Conservation (phyloP, 2,329 filamentous ascomycete species). For the Fusarium equiseti region DNA sequence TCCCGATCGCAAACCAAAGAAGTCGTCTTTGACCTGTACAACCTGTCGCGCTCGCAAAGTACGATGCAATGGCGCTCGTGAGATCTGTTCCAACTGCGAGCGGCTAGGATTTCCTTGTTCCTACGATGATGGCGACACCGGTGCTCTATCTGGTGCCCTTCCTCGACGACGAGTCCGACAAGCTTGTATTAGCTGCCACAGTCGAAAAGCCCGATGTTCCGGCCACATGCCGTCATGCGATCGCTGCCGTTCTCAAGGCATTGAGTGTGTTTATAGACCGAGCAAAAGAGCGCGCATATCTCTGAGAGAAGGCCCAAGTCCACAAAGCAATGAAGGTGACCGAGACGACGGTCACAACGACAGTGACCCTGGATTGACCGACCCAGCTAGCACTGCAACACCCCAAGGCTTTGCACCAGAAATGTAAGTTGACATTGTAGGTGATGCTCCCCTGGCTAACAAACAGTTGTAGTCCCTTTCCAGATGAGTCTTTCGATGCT, state of each 20-base stretch:
- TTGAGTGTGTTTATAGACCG: slow-evolving; percentile 67
- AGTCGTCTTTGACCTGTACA: slow-evolving; percentile 63
- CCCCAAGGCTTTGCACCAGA: slow-evolving; percentile 53
- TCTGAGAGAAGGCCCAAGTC: slow-evolving; percentile 47
- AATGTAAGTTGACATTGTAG: slow-evolving; percentile 46
- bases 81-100: slow-evolving; percentile 69
- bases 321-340: slow-evolving; percentile 53
- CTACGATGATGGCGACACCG: slow-evolving; percentile 62
- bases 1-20: slow-evolving; percentile 55
- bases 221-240: slow-evolving; percentile 69
- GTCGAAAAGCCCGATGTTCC: slow-evolving; percentile 69
- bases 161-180: slow-evolving; percentile 67
- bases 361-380: slow-evolving; percentile 53
- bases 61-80: slow-evolving; percentile 66
- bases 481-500: slow-evolving; percentile 61
- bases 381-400: slow-evolving; percentile 50
- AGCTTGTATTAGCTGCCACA: slow-evolving; percentile 69
- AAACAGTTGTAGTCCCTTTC: slow-evolving; percentile 46
- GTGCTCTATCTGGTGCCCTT: slow-evolving; percentile 58
- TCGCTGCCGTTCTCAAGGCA: slow-evolving; percentile 62
- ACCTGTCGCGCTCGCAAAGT: slow-evolving; percentile 69
- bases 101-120: slow-evolving; percentile 69
- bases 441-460: slow-evolving; percentile 33
- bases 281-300: slow-evolving; percentile 57
- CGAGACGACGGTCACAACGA: slow-evolving; percentile 52